These are phyloP conservation scores for Rubroboletus pulcherrimus DNA, from an alignment of 768 basidiomycete genomes.

Conservation along the genomic window DNA sequence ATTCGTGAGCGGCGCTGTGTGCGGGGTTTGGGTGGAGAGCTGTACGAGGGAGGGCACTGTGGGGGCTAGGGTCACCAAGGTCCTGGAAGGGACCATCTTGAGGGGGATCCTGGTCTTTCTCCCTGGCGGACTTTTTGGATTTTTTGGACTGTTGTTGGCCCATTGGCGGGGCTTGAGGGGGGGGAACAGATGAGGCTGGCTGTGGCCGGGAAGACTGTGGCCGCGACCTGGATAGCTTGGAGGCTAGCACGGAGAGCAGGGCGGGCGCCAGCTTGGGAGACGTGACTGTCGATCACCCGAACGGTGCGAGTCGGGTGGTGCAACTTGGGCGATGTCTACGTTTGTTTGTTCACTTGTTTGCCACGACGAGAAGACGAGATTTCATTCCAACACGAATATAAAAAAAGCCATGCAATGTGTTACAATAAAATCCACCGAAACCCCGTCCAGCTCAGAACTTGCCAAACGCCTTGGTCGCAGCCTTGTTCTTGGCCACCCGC, in stretches of 20 bases:
- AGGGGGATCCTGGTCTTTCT: slow-evolving; percentile 56
- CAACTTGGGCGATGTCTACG: slow-evolving; percentile 16
- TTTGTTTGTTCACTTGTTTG: slow-evolving; percentile 36
- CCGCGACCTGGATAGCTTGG: slow-evolving; percentile 65
- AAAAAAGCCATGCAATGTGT: slow-evolving; percentile 16
- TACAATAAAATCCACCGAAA: slow-evolving; percentile 9
- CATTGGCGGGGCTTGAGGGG: slow-evolving; percentile 51
- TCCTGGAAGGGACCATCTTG: slow-evolving; percentile 44
- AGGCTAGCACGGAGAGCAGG: slow-evolving; percentile 71
- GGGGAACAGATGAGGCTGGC: slow-evolving; percentile 43
- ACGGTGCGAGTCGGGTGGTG: slow-evolving; percentile 25
- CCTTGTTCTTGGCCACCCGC: slow-evolving; percentile 93
- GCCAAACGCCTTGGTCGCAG: slow-evolving; percentile 83
- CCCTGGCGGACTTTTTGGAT: slow-evolving; percentile 66
- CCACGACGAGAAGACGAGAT: neutral
- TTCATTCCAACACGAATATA: slow-evolving; percentile 23
- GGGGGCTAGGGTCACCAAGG: slow-evolving; percentile 32
- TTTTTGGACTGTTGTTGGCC: slow-evolving; percentile 85
- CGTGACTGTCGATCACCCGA: slow-evolving; percentile 28
- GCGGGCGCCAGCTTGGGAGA: slow-evolving; percentile 73
- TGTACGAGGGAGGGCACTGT: slow-evolving; percentile 44
- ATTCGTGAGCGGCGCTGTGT: slow-evolving; percentile 38
- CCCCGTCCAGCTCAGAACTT: slow-evolving; percentile 66
- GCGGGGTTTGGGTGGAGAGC: slow-evolving; percentile 38
- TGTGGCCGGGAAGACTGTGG: slow-evolving; percentile 71